Evolutionary conservation across 192 early-diverging fungal genomes (phyloP).

Genomic region (Coemansia sp.): DNA sequence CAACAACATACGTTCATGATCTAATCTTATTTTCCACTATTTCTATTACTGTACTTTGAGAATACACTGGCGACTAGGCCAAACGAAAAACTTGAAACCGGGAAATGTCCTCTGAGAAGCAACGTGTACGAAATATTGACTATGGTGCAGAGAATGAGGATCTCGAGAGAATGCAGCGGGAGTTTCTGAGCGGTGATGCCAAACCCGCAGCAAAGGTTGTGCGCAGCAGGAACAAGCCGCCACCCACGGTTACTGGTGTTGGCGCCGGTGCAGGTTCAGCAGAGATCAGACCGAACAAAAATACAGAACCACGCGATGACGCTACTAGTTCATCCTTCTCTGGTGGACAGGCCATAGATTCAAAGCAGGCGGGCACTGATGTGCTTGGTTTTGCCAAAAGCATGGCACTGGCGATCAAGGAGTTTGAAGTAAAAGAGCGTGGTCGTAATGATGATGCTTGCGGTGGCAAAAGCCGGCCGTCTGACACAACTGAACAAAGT

Average conservation of each 20-base stretch:
- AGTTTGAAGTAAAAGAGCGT: slow-evolving; percentile 34
- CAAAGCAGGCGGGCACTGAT: not conserved
- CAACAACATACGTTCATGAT: no score
- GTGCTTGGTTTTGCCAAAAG: slow-evolving; percentile 34
- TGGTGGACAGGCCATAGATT: not conserved
- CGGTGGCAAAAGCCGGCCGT: no score
- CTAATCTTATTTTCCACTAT: no score
- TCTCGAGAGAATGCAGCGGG: slow-evolving; percentile 40
- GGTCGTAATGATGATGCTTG: not conserved
- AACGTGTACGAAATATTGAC: slow-evolving; percentile 1
- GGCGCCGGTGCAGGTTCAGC: not conserved
- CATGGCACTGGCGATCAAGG: slow-evolving; percentile 38
- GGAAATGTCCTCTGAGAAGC: not conserved
- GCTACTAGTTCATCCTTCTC: not conserved
- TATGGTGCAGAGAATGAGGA: slow-evolving; percentile 35
- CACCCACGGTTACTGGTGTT: not conserved
- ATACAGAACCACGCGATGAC: not conserved
- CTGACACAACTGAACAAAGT: not conserved
- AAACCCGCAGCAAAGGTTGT: slow-evolving; percentile 49
- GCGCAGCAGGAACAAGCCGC: slow-evolving; percentile 14
- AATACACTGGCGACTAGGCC: no score
- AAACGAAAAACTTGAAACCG: no score
- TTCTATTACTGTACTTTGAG: no score
- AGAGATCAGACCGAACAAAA: not conserved
- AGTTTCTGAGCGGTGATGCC: slow-evolving; percentile 36